Conservation (phyloP, 225 moss, liverwort and hornwort genomes). For the Ulota crispa region DNA sequence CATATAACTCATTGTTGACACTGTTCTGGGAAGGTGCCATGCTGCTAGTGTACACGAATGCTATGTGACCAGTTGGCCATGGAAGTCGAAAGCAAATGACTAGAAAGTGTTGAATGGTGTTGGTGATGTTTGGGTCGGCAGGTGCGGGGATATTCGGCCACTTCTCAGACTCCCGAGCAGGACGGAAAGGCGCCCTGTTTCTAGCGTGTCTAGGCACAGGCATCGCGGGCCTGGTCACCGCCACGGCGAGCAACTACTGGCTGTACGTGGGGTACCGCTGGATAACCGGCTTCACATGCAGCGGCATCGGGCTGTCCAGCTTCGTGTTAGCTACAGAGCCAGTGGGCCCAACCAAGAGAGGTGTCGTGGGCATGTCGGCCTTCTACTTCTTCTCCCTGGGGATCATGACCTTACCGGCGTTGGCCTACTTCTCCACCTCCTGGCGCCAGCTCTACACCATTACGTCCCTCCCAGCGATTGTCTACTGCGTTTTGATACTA, state of each 20-base stretch:
- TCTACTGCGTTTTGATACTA: slow-evolving; percentile 53
- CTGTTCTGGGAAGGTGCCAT: not conserved
- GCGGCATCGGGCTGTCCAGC: slow-evolving; percentile 68
- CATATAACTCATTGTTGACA: not conserved
- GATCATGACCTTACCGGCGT: slow-evolving; percentile 53
- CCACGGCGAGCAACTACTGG: slow-evolving; percentile 55
- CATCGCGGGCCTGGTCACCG: slow-evolving; percentile 47
- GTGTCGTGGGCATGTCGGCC: slow-evolving; percentile 81
- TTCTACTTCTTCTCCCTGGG: slow-evolving; percentile 88
- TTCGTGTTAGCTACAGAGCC: slow-evolving; percentile 82
- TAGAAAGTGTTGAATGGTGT: not conserved
- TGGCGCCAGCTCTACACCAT: slow-evolving; percentile 69
- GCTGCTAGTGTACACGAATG: not conserved
- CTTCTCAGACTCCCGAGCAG: slow-evolving; percentile 69
- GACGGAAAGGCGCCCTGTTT: slow-evolving; percentile 70
- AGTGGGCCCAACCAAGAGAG: slow-evolving; percentile 73
- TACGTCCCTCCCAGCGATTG: slow-evolving; percentile 52
- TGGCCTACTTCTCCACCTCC: slow-evolving; percentile 53
- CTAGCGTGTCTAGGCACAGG: slow-evolving; percentile 54
- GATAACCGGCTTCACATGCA: slow-evolving; percentile 56
- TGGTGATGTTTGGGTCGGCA: slow-evolving; percentile 11
- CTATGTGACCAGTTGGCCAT: not conserved
- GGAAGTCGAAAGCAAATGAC: not conserved
- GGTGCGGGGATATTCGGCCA: slow-evolving; percentile 72
- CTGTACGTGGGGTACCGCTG: slow-evolving; percentile 51